Conservation (phyloP, 2,329 filamentous ascomycete species). For the Aspergillus oerlinghausenensis region DNA sequence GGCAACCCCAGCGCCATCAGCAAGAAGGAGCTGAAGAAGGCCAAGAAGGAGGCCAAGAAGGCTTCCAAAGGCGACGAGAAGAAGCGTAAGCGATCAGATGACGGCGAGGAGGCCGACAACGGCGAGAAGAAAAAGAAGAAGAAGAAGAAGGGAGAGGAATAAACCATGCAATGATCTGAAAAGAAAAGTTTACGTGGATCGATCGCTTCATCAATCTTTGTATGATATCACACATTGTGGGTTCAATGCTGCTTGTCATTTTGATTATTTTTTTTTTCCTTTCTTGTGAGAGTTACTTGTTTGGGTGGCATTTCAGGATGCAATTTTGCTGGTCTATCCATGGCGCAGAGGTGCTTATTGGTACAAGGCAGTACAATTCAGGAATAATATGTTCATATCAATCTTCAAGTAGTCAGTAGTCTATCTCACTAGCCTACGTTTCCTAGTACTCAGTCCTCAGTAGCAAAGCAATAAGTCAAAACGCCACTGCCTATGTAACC, state of each 20-base stretch:
- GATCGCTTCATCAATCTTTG: constrained; percentile 26
- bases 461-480: constrained; percentile 1
- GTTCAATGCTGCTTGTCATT: constrained; percentile 26
- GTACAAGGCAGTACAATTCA: constrained; percentile 20
- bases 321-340: constrained; percentile 23
- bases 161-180: constrained; percentile 13
- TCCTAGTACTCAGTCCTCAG: background rate
- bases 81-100: constrained; percentile 62
- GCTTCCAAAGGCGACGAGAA: constrained; percentile 56
- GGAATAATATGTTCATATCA: constrained; percentile 19
- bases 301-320: constrained; percentile 33
- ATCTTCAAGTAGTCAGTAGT: background rate
- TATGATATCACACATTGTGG: constrained; percentile 42
- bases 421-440: background rate
- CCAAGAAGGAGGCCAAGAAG: constrained; percentile 60
- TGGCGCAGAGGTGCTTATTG: constrained; percentile 29
- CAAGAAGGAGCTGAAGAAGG: constrained; percentile 74
- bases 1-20: constrained; percentile 64
- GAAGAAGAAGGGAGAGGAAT: constrained; percentile 59
- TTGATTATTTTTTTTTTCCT: constrained; percentile 20
- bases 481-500: too few species aligned
- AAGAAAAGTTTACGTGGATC: constrained; percentile 20
- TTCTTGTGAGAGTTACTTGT: constrained; percentile 26
- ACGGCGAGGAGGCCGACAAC: constrained; percentile 52
- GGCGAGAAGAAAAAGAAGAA: constrained; percentile 47